A percentile compares a stretch with the other conserved stretches of the same genome.
These are phyloP conservation scores for Pythium phragmitis DNA, from an alignment of 352 stramenopile species.

Conservation along the genomic window DNA sequence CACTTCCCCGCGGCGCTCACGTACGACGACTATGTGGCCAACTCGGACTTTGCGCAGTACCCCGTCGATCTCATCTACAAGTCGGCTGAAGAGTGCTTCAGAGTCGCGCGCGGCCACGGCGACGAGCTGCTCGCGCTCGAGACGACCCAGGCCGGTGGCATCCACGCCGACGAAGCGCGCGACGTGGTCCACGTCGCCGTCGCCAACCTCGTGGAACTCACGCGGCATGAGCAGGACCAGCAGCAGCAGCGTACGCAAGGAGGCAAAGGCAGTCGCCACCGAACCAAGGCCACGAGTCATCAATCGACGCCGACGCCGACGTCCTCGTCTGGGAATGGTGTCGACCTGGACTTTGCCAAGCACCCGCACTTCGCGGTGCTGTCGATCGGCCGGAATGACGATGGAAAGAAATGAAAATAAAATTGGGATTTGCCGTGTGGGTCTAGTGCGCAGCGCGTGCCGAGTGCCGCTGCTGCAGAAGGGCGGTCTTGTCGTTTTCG, in stretches of 20 bases:
- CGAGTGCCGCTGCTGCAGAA: constrained; percentile 55
- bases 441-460: not conserved
- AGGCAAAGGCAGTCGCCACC: constrained; percentile 5
- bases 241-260: constrained; percentile 15
- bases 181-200: constrained; percentile 60
- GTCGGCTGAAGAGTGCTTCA: constrained; percentile 85
- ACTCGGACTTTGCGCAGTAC: constrained; percentile 81
- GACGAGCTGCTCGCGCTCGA: constrained; percentile 40
- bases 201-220: constrained; percentile 59
- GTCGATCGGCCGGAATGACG: constrained; percentile 28
- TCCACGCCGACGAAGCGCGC: constrained; percentile 50
- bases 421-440: too few relatives aligned
- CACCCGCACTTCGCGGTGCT: constrained; percentile 74
- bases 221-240: constrained; percentile 43
- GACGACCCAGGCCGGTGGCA: constrained; percentile 4
- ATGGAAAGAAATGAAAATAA: constrained; percentile 17
- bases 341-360: constrained; percentile 54
- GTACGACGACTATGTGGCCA: constrained; percentile 72
- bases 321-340: not conserved
- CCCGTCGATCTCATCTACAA: constrained; percentile 77
- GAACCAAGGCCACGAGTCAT: not conserved
- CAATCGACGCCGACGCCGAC: not conserved
- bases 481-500: constrained; percentile 65
- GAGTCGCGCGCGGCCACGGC: constrained; percentile 48
- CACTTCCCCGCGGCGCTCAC: constrained; percentile 68